Evolutionary conservation across 1,284 basidiomycete genomes (phyloP).

Genomic region (Omphalotus olearius): DNA sequence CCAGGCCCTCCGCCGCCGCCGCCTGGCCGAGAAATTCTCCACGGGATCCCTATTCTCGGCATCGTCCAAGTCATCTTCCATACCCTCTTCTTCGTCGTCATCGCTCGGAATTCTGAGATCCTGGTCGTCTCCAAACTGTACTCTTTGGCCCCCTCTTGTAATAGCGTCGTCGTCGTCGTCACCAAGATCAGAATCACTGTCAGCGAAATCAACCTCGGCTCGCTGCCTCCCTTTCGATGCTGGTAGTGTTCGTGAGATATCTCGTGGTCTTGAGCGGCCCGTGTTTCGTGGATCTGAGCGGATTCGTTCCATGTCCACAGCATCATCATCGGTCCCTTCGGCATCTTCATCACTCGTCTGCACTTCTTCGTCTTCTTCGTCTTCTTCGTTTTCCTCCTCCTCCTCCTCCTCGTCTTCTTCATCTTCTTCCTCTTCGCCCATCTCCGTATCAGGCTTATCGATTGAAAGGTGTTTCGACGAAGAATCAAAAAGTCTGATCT

Average conservation of each 20-base stretch:
- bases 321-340: slow-evolving; percentile 20
- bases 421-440: slow-evolving; percentile 30
- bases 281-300: slow-evolving; percentile 31
- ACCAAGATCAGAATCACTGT: slow-evolving; percentile 77
- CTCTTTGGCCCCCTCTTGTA: slow-evolving; percentile 19
- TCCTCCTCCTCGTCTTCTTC: slow-evolving; percentile 24
- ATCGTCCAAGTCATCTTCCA: slow-evolving; percentile 12
- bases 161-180: slow-evolving; percentile 42
- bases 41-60: too few species aligned
- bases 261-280: slow-evolving; percentile 48
- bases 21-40: slow-evolving; percentile 19
- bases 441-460: slow-evolving; percentile 26
- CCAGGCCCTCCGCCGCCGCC: slow-evolving; percentile 63
- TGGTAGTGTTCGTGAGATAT: slow-evolving; percentile 39
- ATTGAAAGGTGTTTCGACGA: slow-evolving; percentile 60
- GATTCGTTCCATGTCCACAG: slow-evolving; percentile 22
- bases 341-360: slow-evolving; percentile 19
- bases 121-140: slow-evolving; percentile 45
- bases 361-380: slow-evolving; percentile 21
- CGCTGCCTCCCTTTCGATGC: slow-evolving; percentile 30
- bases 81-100: slow-evolving; percentile 40
- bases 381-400: slow-evolving; percentile 25
- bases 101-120: slow-evolving; percentile 56
- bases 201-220: slow-evolving; percentile 64
- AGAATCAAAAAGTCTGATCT: slow-evolving; percentile 84